Conservation (phyloP, 257 asterid genomes). For the Eustoma russellianum region DNA sequence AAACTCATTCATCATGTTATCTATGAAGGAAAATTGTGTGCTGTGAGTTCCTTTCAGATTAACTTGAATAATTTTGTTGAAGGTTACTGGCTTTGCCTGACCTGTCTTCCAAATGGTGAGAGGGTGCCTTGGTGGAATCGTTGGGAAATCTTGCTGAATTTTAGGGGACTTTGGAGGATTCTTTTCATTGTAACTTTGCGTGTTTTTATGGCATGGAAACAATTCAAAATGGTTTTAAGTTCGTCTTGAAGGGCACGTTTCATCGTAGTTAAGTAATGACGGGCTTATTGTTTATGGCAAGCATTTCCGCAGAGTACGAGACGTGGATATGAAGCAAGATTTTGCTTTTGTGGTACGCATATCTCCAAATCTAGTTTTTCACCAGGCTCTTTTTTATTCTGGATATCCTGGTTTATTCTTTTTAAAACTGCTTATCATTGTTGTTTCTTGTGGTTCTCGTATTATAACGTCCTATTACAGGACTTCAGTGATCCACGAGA, state of each 20-base stretch:
- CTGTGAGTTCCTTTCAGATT: slow-evolving; percentile 48
- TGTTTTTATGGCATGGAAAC: slow-evolving; percentile 84
- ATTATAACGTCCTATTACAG: slow-evolving; percentile 29
- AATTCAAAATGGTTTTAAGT: slow-evolving; percentile 86
- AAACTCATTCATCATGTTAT: slow-evolving; percentile 43
- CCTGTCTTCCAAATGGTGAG: slow-evolving; percentile 85
- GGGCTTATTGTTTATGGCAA: slow-evolving; percentile 99
- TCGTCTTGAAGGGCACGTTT: slow-evolving; percentile 87
- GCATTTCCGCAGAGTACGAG: slow-evolving; percentile 99
- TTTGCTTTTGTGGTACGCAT: slow-evolving; percentile 87
- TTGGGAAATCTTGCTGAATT: slow-evolving; percentile 55
- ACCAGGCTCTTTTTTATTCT: too few species aligned
- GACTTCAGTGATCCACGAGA: slow-evolving; percentile 88
- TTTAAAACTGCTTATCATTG: too few species aligned
- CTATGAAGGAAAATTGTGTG: slow-evolving; percentile 17
- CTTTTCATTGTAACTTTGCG: slow-evolving; percentile 81
- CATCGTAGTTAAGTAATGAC: slow-evolving; percentile 71
- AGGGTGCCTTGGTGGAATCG: slow-evolving; percentile 61
- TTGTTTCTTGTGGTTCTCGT: slow-evolving; percentile 9
- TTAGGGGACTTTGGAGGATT: slow-evolving; percentile 85
- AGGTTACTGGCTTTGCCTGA: slow-evolving; percentile 79
- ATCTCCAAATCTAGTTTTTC: slow-evolving; percentile 10
- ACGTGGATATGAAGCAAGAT: slow-evolving; percentile 99
- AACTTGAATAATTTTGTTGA: slow-evolving; percentile 93
- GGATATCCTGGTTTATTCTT: background rate